Evolutionary conservation across 352 stramenopile genomes (phyloP).

Genomic region (Globisporangium acanthophoron): DNA sequence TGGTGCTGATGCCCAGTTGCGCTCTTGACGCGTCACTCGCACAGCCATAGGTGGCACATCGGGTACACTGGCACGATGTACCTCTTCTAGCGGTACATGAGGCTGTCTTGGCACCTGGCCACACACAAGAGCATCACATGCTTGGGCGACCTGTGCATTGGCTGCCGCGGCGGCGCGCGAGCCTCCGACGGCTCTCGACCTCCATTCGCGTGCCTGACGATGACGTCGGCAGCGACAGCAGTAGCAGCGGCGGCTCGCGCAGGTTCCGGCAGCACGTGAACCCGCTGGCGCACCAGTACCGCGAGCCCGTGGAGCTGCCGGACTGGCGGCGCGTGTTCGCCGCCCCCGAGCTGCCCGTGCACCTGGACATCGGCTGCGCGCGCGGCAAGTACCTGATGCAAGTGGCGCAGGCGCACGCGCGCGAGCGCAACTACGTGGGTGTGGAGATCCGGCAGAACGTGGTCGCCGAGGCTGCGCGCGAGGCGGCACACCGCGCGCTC

Average conservation of each 20-base stretch:
- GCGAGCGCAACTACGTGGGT: constrained; percentile 63
- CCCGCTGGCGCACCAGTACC: constrained; percentile 60
- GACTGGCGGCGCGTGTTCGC: constrained; percentile 52
- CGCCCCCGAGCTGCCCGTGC: constrained; percentile 48
- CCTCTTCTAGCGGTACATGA: too few relatives aligned
- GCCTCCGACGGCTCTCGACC: not conserved
- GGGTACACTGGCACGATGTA: too few relatives aligned
- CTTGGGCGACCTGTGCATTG: not conserved
- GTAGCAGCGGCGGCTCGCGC: constrained; percentile 22
- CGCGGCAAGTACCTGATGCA: constrained; percentile 76
- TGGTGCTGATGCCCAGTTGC: not conserved
- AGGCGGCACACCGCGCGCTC: constrained; percentile 36
- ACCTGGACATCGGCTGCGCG: constrained; percentile 78
- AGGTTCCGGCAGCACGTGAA: constrained; percentile 85
- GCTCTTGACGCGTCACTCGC: constrained; percentile 2
- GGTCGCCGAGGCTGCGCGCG: constrained; percentile 46
- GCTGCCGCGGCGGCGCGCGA: not conserved
- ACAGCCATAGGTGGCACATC: not conserved
- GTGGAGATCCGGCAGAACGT: constrained; percentile 83
- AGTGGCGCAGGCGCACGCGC: constrained; percentile 33
- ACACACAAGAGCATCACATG: not conserved
- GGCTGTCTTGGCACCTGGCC: too few relatives aligned
- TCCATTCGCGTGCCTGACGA: not conserved
- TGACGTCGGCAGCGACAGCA: not conserved
- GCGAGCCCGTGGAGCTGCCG: constrained; percentile 51